Evolutionary conservation across 2,329 filamentous ascomycete genomes (phyloP).

Genomic region (Neocucurbitaria cava): DNA sequence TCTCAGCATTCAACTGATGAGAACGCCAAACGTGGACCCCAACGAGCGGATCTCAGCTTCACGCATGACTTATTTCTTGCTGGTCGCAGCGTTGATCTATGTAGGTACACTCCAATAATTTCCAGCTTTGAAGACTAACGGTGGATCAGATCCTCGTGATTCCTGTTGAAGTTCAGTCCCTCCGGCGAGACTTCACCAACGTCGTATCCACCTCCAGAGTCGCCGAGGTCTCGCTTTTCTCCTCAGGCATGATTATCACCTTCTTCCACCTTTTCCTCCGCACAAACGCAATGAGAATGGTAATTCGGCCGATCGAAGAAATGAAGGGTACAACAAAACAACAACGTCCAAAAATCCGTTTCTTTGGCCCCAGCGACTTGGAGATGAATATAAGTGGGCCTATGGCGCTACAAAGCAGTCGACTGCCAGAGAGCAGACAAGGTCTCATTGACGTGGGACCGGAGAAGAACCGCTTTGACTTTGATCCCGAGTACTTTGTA

Average conservation of each 20-base stretch:
- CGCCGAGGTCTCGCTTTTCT: constrained; percentile 69
- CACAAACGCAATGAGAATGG: constrained; percentile 65
- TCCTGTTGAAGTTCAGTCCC: constrained; percentile 67
- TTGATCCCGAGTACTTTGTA: constrained; percentile 42
- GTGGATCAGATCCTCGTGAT: constrained; percentile 61
- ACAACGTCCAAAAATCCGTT: constrained; percentile 57
- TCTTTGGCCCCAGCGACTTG: constrained; percentile 54
- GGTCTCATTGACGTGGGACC: constrained; percentile 46
- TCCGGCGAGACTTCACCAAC: constrained; percentile 50
- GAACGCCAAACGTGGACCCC: constrained; percentile 62
- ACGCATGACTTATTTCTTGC: constrained; percentile 72
- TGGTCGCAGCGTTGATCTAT: constrained; percentile 63
- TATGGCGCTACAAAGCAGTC: constrained; percentile 41
- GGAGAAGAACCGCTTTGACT: constrained; percentile 48
- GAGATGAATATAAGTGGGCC: constrained; percentile 52
- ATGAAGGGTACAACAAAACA: constrained; percentile 48
- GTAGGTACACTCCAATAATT: constrained; percentile 49
- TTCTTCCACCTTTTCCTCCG: constrained; percentile 72
- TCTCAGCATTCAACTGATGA: constrained; percentile 65
- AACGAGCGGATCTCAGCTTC: constrained; percentile 70
- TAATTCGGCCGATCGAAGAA: constrained; percentile 59
- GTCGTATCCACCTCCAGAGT: constrained; percentile 66
- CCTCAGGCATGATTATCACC: constrained; percentile 70
- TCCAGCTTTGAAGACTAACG: constrained; percentile 5
- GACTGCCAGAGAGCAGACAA: constrained; percentile 43